A percentile compares a stretch with the other conserved stretches of the same genome.
Evolutionary conservation across 371 early-diverging fungal genomes (phyloP).

Genomic region (Capillidium heterosporum): DNA sequence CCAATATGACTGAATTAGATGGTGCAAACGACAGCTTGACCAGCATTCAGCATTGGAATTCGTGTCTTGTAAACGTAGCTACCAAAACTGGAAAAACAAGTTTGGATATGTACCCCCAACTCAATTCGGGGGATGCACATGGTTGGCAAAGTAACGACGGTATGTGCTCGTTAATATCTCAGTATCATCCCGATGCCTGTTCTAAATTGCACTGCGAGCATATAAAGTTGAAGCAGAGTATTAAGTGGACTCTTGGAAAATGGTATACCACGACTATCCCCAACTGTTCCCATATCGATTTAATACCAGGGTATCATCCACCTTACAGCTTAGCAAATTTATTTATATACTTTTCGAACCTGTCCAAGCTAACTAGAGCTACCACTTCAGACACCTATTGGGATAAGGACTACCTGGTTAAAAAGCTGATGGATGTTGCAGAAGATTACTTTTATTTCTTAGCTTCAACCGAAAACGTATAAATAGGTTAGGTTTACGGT

Average conservation of each 20-base stretch:
- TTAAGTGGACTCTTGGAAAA: neutral
- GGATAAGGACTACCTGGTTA: no score
- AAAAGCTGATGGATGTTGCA: no score
- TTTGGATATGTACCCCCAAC: neutral
- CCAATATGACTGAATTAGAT: neutral
- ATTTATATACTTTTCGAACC: no score
- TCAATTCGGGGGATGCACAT: neutral
- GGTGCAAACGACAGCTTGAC: no score
- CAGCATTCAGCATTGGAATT: neutral
- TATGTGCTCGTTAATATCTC: neutral
- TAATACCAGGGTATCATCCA: neutral
- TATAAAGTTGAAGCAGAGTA: no score
- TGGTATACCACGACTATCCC: neutral
- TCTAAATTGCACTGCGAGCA: neutral
- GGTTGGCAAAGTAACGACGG: neutral
- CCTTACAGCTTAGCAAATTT: neutral
- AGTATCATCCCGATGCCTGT: neutral
- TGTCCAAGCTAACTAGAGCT: no score
- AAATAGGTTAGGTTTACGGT: no score
- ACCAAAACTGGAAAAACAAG: neutral
- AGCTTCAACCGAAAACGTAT: no score
- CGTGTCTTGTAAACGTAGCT: neutral
- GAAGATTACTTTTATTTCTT: no score
- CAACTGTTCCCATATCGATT: conserved; percentile 1
- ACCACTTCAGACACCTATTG: no score